These are phyloP conservation scores for Candida dajiaensis DNA, from an alignment of 805 yeast genomes.

Conservation along the genomic window DNA sequence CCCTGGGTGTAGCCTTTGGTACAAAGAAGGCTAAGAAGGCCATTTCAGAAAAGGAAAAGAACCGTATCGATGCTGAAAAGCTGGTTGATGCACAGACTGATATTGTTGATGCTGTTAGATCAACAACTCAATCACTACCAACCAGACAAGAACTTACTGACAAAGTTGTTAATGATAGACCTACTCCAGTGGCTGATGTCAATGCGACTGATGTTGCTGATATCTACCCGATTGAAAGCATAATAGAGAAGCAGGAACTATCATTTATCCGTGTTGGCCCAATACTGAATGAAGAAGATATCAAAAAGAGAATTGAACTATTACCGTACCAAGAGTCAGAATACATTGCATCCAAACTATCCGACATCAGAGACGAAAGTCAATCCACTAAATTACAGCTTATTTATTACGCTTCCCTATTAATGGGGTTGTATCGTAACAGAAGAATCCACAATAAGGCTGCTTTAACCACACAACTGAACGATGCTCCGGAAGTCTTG, in stretches of 20 bases:
- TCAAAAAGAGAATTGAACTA: constrained; percentile 43
- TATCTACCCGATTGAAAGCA: constrained; percentile 65
- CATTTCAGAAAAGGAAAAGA: constrained; percentile 71
- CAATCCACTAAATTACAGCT: constrained; percentile 58
- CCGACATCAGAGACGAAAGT: constrained; percentile 33
- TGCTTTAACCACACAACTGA: constrained; percentile 52
- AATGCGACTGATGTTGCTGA: constrained; percentile 83
- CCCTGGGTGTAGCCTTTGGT: constrained; percentile 94
- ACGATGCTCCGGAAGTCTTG: constrained; percentile 66
- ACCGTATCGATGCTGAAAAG: constrained; percentile 79
- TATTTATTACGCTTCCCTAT: constrained; percentile 72
- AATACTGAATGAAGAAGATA: constrained; percentile 49
- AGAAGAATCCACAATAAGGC: constrained; percentile 59
- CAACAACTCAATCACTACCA: constrained; percentile 69
- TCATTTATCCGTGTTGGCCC: constrained; percentile 56
- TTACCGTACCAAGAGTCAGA: constrained; percentile 60
- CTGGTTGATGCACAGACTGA: constrained; percentile 70
- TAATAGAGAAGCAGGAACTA: constrained; percentile 67
- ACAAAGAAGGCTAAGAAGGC: constrained; percentile 94
- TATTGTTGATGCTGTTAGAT: constrained; percentile 73
- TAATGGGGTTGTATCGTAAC: constrained; percentile 74
- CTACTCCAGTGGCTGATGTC: constrained; percentile 71
- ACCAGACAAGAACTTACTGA: constrained; percentile 56
- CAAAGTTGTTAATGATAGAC: constrained; percentile 60
- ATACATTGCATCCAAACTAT: constrained; percentile 43